Evolutionary conservation across 371 early-diverging fungal species (phyloP), one percentile per base, ranked within the genome.

Genomic region (Sporodiniella umbellata): DNA sequence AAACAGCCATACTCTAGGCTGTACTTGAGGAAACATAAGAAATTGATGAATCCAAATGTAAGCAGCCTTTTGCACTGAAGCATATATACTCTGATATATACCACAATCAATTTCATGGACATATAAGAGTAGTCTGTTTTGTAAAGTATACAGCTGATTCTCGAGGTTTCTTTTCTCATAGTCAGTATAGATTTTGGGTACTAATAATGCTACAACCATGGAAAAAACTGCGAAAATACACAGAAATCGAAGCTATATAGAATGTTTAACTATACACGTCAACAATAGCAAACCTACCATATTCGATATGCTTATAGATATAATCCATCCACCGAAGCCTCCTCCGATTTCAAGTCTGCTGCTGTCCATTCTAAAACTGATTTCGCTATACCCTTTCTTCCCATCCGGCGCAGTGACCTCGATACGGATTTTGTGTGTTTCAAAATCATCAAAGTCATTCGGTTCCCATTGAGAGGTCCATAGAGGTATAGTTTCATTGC

Each of bases 271-370:
- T 39, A 39, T 19, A 25, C 10, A 12, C 18, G 23, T 10, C 8
- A 15, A 25, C 0, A 33, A 19, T 38, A 25, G 14, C 45, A 60
- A 8, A 43, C 64, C 66, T 70, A 82, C 80, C 45, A 77, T 39
- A 11, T 56, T 22, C 2, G 79, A 66, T 54, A 86, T 73, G 24
- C 74, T 66, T 14, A 80, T 62, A 52, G 71, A 66, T 52, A 91
- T 88, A 33, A 94, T 76, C 73, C 81, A 88, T 56, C 88, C 92
- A 31, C 90, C 91, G n/a, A 78, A 53, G 11, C 87, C 85, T 3
- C 80, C 83, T 18, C 78, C 70, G 54, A 87, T 80, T 6, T 78
- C 68, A 14, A 76, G 65, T 4, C 85, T 72, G 48, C 67, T 45
- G 17, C 78, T 75, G 53, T 92, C 89, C 22, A 80, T 77, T 31